Evolutionary conservation across 2,329 filamentous ascomycete genomes (phyloP).

Genomic region (Pseudopyrenochaeta lycopersici): DNA sequence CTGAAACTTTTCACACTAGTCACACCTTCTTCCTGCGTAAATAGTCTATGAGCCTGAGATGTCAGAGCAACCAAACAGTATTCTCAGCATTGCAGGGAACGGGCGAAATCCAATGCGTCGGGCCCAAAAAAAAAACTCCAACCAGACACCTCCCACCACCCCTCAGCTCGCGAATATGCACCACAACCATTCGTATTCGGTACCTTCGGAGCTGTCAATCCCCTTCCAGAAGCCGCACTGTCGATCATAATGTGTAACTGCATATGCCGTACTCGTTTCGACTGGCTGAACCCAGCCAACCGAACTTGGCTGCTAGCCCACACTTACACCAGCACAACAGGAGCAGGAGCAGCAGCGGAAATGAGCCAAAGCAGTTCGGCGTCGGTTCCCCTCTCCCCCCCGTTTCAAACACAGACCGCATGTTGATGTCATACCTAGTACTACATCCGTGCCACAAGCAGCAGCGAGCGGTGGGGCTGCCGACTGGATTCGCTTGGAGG

Average conservation of each 20-base stretch:
- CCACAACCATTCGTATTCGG: constrained; percentile 8
- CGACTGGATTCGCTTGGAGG: constrained; percentile 12
- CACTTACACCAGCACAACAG: background rate
- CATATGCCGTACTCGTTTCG: constrained; percentile 9
- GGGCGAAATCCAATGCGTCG: too few relatives aligned
- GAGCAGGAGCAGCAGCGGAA: background rate
- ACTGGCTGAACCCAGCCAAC: background rate
- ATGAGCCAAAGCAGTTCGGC: constrained; percentile 3
- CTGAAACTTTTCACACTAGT: too few relatives aligned
- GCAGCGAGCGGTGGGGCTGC: background rate
- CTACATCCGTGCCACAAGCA: constrained; percentile 5
- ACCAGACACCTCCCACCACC: background rate
- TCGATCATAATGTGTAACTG: background rate
- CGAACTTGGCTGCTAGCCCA: background rate
- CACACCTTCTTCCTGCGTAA: too few relatives aligned
- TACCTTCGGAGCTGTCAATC: constrained; percentile 16
- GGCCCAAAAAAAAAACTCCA: background rate
- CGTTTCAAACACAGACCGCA: constrained; percentile 26
- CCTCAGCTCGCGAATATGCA: background rate
- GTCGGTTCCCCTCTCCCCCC: background rate
- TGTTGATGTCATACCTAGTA: constrained; percentile 15
- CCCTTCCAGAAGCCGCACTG: background rate
- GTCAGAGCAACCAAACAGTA: background rate
- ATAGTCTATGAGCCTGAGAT: too few relatives aligned
- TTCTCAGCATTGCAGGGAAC: too few relatives aligned